Base-by-base conservation (phyloP, 345 rosid genomes). In the Eucalyptus decipiens region DNA sequence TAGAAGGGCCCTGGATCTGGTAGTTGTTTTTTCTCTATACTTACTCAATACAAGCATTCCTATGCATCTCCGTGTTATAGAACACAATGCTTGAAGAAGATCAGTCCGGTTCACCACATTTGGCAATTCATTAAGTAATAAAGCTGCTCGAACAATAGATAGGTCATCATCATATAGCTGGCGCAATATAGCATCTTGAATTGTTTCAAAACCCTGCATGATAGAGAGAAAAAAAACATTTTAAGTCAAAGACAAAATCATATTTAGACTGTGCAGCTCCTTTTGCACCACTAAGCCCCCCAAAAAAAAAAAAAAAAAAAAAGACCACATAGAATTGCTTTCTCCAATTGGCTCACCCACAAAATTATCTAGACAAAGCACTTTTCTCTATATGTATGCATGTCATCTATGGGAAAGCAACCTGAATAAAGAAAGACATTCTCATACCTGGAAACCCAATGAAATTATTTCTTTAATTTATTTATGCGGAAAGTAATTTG, bases 141-240 rank as follows among this genome's bases (percentile, higher is more conserved):
- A 90, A 89, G 96, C 96, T 88, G 95, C 95, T 90, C 90, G 92
- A 91, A 98, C 96, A 86, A 98, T 95, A 87, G 95, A 92, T 86
- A 98, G 91, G 92, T 98, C 99, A 91, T 94, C 95, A 93, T 98
- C 99, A 83, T 89, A 91, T 89, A 98, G 96, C 90, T 95, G 98
- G 92, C 93, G 92, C 89, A 95, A 86, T 87, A 98, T 88, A 45
- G 94, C 96, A 92, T 96, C 97, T 91, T 92, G 94, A 93, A 98
- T 90, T 42, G 93, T 91, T 87, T 91, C 92, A 89, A 96, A 91
- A 89, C 93, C 95, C 99, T 98, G 96, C 86, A 19, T 24, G 30
- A 89, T 51, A 34, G 86, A 51, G 2, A 51, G 17, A 86, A 42
- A 9, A 72, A 21, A 32, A 19, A 26, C 67, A 76, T 40, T 76